Percentiles rank a stretch among this genome's conserved stretches.
phyloP scores from a whole-genome alignment of 2,329 filamentous ascomycete genomes.

The Monilinia laxa region DNA sequence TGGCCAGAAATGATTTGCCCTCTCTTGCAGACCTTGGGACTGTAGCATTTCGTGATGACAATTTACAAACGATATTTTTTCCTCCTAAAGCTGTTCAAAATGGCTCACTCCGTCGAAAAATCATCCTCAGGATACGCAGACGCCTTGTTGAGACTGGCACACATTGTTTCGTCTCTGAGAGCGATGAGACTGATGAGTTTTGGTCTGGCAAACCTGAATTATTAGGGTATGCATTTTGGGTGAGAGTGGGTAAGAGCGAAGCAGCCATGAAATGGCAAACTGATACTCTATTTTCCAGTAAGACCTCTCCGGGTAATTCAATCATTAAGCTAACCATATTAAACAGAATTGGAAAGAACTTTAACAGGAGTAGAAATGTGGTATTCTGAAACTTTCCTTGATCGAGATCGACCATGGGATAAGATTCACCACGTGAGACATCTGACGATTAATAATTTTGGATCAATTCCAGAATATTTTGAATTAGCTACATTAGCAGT shows the following conservation, averaged over 20 bases:
- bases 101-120: neutral
- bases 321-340: neutral
- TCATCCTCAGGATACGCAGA: neutral
- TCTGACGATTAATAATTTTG: conserved; percentile 10
- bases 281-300: conserved; percentile 14
- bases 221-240: conserved; percentile 19
- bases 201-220: conserved; percentile 19
- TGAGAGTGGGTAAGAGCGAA: conserved; percentile 11
- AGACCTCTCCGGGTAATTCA: neutral
- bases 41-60: conserved; percentile 10
- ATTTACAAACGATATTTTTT: neutral
- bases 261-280: conserved; percentile 18
- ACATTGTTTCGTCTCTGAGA: conserved; percentile 1
- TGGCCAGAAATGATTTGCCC: conserved; percentile 4
- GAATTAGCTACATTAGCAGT: conserved; percentile 12
- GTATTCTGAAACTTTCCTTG: conserved; percentile 16
- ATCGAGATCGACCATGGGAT: conserved; percentile 17
- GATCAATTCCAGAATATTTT: conserved; percentile 10
- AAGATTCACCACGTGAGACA: conserved; percentile 10
- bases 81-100: conserved; percentile 13
- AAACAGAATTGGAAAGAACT: conserved; percentile 17
- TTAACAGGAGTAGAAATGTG: conserved; percentile 11
- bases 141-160: neutral
- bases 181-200: conserved; percentile 17
- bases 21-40: neutral